phyloP scores from a whole-genome alignment of 2,329 filamentous ascomycete species.

The Talaromyces sp. region DNA sequence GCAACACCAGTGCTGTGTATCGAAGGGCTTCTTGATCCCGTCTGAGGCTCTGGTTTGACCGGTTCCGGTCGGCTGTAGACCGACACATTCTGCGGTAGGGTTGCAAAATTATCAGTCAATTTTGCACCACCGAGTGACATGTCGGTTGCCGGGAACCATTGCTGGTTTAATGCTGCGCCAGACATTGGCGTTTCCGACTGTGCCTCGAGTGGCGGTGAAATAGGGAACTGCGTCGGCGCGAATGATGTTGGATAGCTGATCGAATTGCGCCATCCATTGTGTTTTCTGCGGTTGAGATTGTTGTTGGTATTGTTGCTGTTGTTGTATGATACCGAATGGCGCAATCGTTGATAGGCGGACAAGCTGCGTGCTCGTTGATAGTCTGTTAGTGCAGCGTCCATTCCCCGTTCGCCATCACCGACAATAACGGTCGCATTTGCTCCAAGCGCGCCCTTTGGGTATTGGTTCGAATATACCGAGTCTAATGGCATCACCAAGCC shows the following conservation, averaged over 20 bases:
- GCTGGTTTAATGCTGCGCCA: slow-evolving; percentile 18
- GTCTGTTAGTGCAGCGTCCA: slow-evolving; percentile 3
- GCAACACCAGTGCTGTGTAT: slow-evolving; percentile 30
- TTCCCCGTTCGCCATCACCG: slow-evolving; percentile 26
- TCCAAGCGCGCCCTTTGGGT: slow-evolving; percentile 25
- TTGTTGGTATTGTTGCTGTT: not conserved
- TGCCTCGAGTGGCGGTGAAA: slow-evolving; percentile 15
- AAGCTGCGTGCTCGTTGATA: slow-evolving; percentile 7
- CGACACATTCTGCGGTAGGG: slow-evolving; percentile 1
- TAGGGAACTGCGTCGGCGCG: slow-evolving; percentile 10
- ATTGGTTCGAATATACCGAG: slow-evolving; percentile 29
- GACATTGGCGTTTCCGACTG: slow-evolving; percentile 13
- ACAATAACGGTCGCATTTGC: slow-evolving; percentile 32
- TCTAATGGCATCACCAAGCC: slow-evolving; percentile 31
- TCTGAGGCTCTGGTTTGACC: slow-evolving; percentile 19
- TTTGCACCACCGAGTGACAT: not conserved
- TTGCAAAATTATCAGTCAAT: not conserved
- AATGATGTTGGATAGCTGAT: slow-evolving; percentile 4
- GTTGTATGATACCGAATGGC: slow-evolving; percentile 6
- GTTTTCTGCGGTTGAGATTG: not conserved
- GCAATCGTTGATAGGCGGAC: slow-evolving; percentile 11
- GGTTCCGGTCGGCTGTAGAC: slow-evolving; percentile 5
- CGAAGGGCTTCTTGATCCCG: slow-evolving; percentile 34
- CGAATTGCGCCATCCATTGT: slow-evolving; percentile 11
- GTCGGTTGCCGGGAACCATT: slow-evolving; percentile 20